Evolutionary conservation across 73 alveolate genomes (phyloP).

Genomic region (Urostyla sp.): DNA sequence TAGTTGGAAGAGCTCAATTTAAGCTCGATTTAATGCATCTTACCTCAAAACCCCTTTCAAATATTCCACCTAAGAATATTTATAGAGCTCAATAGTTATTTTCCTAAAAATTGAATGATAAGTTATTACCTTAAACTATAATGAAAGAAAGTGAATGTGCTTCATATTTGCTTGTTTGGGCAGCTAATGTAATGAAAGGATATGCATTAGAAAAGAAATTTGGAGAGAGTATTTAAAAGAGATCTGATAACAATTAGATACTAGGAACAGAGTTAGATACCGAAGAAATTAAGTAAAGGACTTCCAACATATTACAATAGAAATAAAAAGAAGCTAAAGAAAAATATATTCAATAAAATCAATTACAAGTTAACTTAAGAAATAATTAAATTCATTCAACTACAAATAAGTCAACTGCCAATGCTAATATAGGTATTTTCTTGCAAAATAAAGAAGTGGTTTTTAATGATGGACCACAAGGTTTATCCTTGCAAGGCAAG

Average conservation of each 20-base stretch:
- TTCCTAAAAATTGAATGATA: neutral
- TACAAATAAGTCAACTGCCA: conserved; percentile 3
- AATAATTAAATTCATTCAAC: neutral
- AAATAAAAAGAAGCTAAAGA: conserved; percentile 39
- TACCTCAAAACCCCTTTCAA: neutral
- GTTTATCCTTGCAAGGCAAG: conserved; percentile 20
- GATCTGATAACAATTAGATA: no score
- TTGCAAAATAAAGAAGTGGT: conserved; percentile 66
- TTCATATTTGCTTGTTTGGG: conserved; percentile 64
- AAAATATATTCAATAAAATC: conserved; percentile 13
- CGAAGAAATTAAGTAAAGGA: neutral
- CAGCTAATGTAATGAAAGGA: conserved; percentile 32
- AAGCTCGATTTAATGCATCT: conserved; percentile 55
- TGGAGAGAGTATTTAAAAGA: conserved; percentile 15
- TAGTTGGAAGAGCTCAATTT: conserved; percentile 47
- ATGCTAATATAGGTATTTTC: conserved; percentile 61
- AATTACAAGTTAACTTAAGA: neutral
- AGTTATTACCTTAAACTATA: conserved; percentile 37
- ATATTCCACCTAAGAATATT: conserved; percentile 38
- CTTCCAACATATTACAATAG: no score
- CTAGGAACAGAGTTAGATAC: neutral
- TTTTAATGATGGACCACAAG: conserved; percentile 7
- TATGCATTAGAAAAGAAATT: conserved; percentile 41
- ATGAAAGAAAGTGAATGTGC: conserved; percentile 62
- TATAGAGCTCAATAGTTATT: conserved; percentile 37